These are phyloP conservation scores for Linnemannia exigua DNA, from an alignment of 192 early-diverging fungal species.

Conservation along the genomic window DNA sequence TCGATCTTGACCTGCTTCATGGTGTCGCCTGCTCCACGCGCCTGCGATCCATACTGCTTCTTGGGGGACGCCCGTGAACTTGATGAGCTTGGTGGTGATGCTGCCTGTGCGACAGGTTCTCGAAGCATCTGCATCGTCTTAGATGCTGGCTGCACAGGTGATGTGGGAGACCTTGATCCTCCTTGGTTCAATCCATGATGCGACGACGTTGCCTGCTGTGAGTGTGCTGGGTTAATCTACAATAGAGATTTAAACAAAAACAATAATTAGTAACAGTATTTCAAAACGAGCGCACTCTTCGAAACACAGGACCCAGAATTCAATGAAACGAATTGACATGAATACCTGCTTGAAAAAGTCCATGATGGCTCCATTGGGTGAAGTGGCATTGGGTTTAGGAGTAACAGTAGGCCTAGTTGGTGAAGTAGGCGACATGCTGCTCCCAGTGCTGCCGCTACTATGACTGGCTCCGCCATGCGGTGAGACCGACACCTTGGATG, in stretches of 20 bases:
- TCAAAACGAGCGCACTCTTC: too few relatives aligned
- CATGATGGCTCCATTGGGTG: slow-evolving; percentile 34
- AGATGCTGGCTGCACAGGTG: slow-evolving; percentile 29
- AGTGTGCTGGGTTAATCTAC: slow-evolving; percentile 20
- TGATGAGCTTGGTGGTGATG: neutral
- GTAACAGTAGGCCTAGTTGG: neutral
- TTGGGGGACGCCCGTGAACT: neutral
- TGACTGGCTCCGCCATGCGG: neutral
- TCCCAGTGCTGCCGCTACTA: neutral
- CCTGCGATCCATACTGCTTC: neutral
- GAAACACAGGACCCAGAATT: too few relatives aligned
- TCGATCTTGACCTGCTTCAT: slow-evolving; percentile 16
- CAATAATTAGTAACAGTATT: neutral
- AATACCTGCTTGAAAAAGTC: slow-evolving; percentile 54
- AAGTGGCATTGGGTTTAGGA: slow-evolving; percentile 5
- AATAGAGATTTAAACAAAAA: neutral
- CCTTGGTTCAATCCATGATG: slow-evolving; percentile 3
- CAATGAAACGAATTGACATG: too few relatives aligned
- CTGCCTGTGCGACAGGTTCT: neutral
- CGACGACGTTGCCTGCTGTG: slow-evolving; percentile 6
- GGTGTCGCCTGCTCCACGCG: neutral
- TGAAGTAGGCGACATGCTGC: neutral
- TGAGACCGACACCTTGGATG: neutral
- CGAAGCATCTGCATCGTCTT: slow-evolving; percentile 40
- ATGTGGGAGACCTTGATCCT: slow-evolving; percentile 35